A percentile compares a stretch with the other conserved stretches of the same genome.
phyloP scores from a whole-genome alignment of 139 green algal genomes.

The Chloropicon primus region DNA sequence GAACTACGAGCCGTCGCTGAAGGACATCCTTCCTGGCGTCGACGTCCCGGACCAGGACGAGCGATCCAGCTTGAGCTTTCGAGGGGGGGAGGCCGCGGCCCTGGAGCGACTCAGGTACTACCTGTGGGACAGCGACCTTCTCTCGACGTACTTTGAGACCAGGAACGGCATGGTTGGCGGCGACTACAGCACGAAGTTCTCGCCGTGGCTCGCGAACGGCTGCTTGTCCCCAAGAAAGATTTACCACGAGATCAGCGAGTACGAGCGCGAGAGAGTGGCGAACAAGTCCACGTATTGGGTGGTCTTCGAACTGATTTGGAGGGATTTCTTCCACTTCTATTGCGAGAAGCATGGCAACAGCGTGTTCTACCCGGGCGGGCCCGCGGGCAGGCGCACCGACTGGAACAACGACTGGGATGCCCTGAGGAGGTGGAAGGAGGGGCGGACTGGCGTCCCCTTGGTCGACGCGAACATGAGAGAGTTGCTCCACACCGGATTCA shows the following conservation, averaged over 20 bases:
- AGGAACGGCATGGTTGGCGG: conserved; percentile 88
- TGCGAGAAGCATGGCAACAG: conserved; percentile 70
- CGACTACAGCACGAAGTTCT: conserved; percentile 89
- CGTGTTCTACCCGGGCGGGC: conserved; percentile 66
- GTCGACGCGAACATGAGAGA: conserved; percentile 98
- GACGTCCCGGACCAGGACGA: conserved; percentile 1
- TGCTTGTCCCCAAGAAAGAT: conserved; percentile 67
- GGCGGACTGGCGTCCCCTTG: conserved; percentile 76
- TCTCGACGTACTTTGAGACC: conserved; percentile 54
- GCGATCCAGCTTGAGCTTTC: background rate
- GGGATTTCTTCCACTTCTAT: conserved; percentile 89
- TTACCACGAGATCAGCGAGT: conserved; percentile 54
- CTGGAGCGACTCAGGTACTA: conserved; percentile 85
- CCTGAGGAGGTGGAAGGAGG: conserved; percentile 40
- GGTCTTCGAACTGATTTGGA: conserved; percentile 68
- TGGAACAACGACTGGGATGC: background rate
- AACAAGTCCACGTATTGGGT: conserved; percentile 94
- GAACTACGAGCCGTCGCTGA: conserved; percentile 1
- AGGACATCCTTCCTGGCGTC: conserved; percentile 19
- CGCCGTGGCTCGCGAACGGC: conserved; percentile 76
- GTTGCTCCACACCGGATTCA: conserved; percentile 76
- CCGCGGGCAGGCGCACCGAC: background rate
- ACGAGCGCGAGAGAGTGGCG: conserved; percentile 55
- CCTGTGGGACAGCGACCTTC: conserved; percentile 66
- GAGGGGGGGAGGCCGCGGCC: conserved; percentile 70